Conservation (phyloP, 2,329 filamentous ascomycete genomes). For the Xylariaceae sp. region DNA sequence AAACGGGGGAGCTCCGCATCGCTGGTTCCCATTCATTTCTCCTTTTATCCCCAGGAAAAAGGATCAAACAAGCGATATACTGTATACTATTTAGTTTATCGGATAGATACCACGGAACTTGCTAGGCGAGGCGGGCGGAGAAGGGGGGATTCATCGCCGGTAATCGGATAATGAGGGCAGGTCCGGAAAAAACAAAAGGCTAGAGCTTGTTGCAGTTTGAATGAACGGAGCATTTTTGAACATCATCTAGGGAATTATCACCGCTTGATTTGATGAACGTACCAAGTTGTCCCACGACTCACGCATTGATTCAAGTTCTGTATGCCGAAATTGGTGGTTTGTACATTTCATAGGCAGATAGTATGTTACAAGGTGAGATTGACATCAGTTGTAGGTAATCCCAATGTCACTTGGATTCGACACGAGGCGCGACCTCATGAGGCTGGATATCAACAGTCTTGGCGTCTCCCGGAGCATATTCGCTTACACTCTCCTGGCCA, state of each 20-base stretch:
- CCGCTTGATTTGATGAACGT: neutral
- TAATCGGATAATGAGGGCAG: conserved; percentile 13
- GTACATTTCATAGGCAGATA: conserved; percentile 13
- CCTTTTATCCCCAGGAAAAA: neutral
- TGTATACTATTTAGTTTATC: conserved; percentile 21
- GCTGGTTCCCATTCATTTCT: conserved; percentile 11
- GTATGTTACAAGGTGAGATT: conserved; percentile 15
- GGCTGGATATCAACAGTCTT: conserved; percentile 4
- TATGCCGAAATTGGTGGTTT: conserved; percentile 3
- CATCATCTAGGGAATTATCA: neutral
- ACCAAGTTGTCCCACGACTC: neutral
- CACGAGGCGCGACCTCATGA: neutral
- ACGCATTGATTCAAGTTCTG: neutral
- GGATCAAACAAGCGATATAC: conserved; percentile 13
- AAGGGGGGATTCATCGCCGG: neutral
- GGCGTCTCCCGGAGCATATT: conserved; percentile 7
- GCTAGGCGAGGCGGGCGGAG: conserved; percentile 8
- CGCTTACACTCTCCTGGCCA: conserved; percentile 41
- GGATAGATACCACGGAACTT: conserved; percentile 19
- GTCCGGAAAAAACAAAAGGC: neutral
- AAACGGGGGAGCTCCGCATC: conserved; percentile 11
- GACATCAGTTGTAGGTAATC: neutral
- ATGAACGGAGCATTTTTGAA: conserved; percentile 8
- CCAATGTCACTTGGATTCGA: neutral
- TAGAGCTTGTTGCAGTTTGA: conserved; percentile 7